These are phyloP conservation scores for Imleria badia DNA, from an alignment of 768 basidiomycete genomes.

Conservation along the genomic window DNA sequence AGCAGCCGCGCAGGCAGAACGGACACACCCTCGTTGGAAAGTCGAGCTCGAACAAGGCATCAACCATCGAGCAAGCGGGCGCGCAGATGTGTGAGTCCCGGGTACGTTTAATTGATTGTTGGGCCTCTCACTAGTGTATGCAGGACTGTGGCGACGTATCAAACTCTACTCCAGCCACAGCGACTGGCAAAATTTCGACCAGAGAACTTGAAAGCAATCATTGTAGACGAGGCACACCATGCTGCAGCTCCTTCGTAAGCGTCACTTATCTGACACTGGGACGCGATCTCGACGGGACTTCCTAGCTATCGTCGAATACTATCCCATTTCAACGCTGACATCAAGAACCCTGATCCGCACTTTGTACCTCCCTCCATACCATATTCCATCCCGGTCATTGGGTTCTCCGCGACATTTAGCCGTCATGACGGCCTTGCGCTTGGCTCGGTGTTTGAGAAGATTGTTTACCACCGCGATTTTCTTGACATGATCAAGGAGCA, in stretches of 20 bases:
- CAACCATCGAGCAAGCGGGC: constrained; percentile 71
- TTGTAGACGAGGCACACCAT: constrained; percentile 95
- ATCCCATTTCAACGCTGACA: constrained; percentile 75
- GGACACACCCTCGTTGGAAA: constrained; percentile 66
- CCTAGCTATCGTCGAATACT: constrained; percentile 77
- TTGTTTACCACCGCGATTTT: constrained; percentile 92
- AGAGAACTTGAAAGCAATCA: constrained; percentile 62
- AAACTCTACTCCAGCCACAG: constrained; percentile 67
- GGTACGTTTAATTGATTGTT: not conserved
- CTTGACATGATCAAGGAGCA: constrained; percentile 90
- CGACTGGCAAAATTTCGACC: constrained; percentile 79
- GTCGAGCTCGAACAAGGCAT: constrained; percentile 93
- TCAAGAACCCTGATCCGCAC: constrained; percentile 51
- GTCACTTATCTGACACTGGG: not conserved
- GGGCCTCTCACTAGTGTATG: not conserved
- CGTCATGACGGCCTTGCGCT: constrained; percentile 90
- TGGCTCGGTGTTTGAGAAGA: constrained; percentile 83
- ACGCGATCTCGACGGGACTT: constrained; percentile 4
- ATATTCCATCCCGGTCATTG: constrained; percentile 76
- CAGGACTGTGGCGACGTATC: constrained; percentile 88
- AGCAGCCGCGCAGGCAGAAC: constrained; percentile 69
- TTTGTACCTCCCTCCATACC: constrained; percentile 37
- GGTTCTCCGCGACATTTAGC: constrained; percentile 94
- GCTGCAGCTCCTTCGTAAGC: constrained; percentile 86
- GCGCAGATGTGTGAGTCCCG: constrained; percentile 71